Evolutionary conservation across 495 filamentous ascomycete species (phyloP), one percentile per base, ranked within the genome.

Genomic region (Durotheca rogersii): DNA sequence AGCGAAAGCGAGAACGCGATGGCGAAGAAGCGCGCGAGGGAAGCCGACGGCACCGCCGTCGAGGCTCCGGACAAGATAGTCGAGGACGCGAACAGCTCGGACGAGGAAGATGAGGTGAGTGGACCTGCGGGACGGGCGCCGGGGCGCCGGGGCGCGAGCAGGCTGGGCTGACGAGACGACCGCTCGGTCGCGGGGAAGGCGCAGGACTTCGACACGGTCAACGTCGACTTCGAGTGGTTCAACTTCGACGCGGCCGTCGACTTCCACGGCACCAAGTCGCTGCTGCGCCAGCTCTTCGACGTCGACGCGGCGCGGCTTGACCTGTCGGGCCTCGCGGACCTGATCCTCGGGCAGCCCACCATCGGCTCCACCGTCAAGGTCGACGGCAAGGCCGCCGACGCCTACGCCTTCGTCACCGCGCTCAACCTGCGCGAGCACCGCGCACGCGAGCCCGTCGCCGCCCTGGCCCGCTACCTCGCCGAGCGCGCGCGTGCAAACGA

Each of bases 211-310:
- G 85, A 94, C 68, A 87, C 93, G 67, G 81, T 99, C 51, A 87
- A 96, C 67, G 90, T 96, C 17, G 92, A 96, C 37, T 99, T 99
- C 68, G 94, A 97, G 72, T 95, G 87, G 82, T 97, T 97, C 73
- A 93, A 96, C 73, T 92, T 91, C 50, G 86, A 95, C 59, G 76
- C 88, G 4, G 79, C 85, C 12, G 79, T 92, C 60, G 94, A 99
- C 65, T 97, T 97, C 69, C 90, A 97, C 69, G 94, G 94, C 25
- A 74, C 95, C 54, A 96, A 95, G 68, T 86, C 81, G 17, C 82
- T 99, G 6, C 75, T 96, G 19, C 87, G 90, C 19, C 93, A 97
- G 67, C 80, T 99, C n/a, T 83, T 99, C 69, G 93, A 97, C 69
- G 78, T 83, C 15, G 94, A 97, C 70, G 78, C 84, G 2, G 75